Base-by-base conservation (phyloP, 805 yeast species). In the Starmerella bombicola region DNA sequence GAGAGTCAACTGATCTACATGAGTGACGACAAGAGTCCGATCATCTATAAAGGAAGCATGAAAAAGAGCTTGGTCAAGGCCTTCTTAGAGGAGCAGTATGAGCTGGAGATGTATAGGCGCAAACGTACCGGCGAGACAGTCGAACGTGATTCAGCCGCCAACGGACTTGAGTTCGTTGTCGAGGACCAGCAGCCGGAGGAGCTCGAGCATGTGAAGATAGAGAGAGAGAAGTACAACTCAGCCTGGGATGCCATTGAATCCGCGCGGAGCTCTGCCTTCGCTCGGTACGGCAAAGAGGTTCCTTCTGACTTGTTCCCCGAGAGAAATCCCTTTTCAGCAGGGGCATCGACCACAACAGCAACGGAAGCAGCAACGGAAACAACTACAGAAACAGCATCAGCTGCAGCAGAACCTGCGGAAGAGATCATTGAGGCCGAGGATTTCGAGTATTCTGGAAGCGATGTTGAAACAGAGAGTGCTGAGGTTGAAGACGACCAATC, bases 361-460 rank as follows among this genome's bases (percentile, higher is more conserved):
- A 35, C 35, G 17, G 28, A 32, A 3, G 9, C 10, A 7, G 5
- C 32, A 10, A 15, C 4, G 22, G 20, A 23, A n/a, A n/a, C n/a
- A n/a, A n/a, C n/a, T n/a, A n/a, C n/a, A n/a, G n/a, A n/a, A n/a
- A n/a, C n/a, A n/a, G n/a, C n/a, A n/a, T n/a, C n/a, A n/a, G 29
- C 35, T 18, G 43, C 17, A 10, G 42, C 12, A 29, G 43, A 38
- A 18, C 37, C 26, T 22, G 41, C 31, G 13, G 42, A 35, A 13
- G 47, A 13, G 10, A 38, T 10, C 20, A 37, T 32, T 16, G 41
- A 33, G 30, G 41, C 18, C 21, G 41, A 32, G 21, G 95, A 84
- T 72, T 94, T 84, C 74, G 88, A 78, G 47, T 86, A 76, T 43
- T 80, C 59, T 38, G 66, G 69, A 39, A 76, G 73, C 40, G 91